Base-by-base conservation (phyloP, 208 protist genomes). In the Crithidia expoeki region DNA sequence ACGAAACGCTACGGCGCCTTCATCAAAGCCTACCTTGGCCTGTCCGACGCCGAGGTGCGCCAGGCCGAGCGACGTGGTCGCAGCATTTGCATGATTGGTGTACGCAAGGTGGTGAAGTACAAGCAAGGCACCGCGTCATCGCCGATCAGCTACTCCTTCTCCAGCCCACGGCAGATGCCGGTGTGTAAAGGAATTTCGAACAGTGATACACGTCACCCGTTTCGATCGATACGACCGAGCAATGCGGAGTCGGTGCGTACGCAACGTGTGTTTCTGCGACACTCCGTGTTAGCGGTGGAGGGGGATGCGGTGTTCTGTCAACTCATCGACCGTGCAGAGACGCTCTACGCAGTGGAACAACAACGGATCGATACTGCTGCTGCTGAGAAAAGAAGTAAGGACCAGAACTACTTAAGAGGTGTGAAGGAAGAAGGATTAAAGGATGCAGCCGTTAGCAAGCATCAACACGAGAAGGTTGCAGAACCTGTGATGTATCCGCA, bases 211-310 rank as follows among this genome's bases (percentile, higher is more conserved):
- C 19, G 17, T 34, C 60, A 66, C 46, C 60, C 60, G 6, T 66
- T 55, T n/a, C 46, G 60, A 1, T 9, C 1, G 2, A 10, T 66
- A 32, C 60, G 60, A 32, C 16, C 28, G 2, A 30, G 27, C 32
- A 49, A 52, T 16, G 40, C 46, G 23, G 58, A 75, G 9, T 46
- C 70, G 4, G 79, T 92, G 60, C 69, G 70, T 12, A 72, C 80
- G 25, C 70, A 70, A 28, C 74, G 82, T 4, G 36, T 60, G 16
- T 89, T 93, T 70, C 61, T 85, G 33, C 85, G 87, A 11, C 90
- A 95, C 67, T 86, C 87, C 28, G 85, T 93, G 25, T 64, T 95
- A 12, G 85, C 90, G 25, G 88, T 95, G n/a, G 90, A 95, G 53
- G 90, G 90, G 16, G 90, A 95, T 47, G 85, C 79, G 0, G 72